Percentiles rank a stretch among this genome's conserved stretches.
Conservation (phyloP, 805 yeast genomes). For the Teunomyces lycoperdinae region DNA sequence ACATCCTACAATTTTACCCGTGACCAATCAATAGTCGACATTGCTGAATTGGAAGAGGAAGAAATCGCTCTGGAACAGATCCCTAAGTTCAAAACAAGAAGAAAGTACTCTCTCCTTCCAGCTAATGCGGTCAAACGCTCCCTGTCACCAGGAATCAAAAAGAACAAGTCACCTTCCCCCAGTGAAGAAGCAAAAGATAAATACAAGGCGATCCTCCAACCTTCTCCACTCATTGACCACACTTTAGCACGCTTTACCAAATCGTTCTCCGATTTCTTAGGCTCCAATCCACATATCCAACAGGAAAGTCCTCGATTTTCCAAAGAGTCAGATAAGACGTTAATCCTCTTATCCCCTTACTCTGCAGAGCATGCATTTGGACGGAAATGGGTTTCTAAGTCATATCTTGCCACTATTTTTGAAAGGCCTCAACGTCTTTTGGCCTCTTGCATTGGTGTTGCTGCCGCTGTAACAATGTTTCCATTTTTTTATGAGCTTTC, state of each 20-base stretch:
- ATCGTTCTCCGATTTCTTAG: conserved; percentile 42
- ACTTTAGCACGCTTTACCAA: conserved; percentile 35
- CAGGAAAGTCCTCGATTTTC: conserved; percentile 38
- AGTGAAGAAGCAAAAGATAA: conserved; percentile 9
- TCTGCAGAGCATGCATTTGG: conserved; percentile 72
- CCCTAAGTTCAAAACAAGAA: conserved; percentile 34
- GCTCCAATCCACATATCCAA: conserved; percentile 41
- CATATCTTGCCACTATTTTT: conserved; percentile 64
- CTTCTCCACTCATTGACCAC: conserved; percentile 36
- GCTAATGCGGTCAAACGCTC: conserved; percentile 2
- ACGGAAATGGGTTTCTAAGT: conserved; percentile 71
- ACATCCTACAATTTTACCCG: conserved; percentile 26
- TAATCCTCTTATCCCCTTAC: conserved; percentile 65
- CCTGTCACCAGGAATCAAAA: conserved; percentile 2
- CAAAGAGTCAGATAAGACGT: conserved; percentile 44
- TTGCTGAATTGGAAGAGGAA: conserved; percentile 34
- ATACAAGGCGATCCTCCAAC: conserved; percentile 30
- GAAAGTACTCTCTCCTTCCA: conserved; percentile 29
- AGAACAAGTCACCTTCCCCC: conserved; percentile 6
- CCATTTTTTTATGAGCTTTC: conserved; percentile 56
- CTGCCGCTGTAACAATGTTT: conserved; percentile 68
- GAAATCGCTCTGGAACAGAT: conserved; percentile 34
- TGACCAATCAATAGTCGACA: conserved; percentile 32
- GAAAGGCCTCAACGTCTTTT: conserved; percentile 79
- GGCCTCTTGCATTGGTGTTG: conserved; percentile 75